phyloP scores from a whole-genome alignment of 257 asterid genomes.

The Nicotiana paniculata region DNA sequence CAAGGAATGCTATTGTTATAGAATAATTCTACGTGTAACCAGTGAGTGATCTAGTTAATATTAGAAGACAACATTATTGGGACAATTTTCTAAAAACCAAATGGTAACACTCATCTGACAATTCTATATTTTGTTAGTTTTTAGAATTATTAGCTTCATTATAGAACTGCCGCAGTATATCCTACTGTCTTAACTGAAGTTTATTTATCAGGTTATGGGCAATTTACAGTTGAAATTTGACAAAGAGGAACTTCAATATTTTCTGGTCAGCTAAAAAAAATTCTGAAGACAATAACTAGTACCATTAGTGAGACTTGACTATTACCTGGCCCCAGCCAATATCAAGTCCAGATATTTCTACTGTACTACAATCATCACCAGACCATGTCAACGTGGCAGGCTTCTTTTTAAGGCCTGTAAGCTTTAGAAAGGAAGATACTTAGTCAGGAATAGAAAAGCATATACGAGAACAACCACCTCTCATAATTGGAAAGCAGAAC shows the following conservation, averaged over 20 bases:
- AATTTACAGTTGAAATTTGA: neutral
- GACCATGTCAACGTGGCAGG: conserved; percentile 67
- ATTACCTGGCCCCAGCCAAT: conserved; percentile 99
- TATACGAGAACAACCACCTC: neutral
- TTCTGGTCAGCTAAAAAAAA: neutral
- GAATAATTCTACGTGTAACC: neutral
- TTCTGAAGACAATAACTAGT: neutral
- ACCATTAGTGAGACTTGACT: neutral
- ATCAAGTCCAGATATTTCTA: conserved; percentile 91
- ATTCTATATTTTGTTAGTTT: no score
- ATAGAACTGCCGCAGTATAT: neutral
- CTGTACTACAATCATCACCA: conserved; percentile 38
- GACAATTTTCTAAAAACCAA: neutral
- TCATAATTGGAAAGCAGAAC: neutral
- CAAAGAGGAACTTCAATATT: neutral
- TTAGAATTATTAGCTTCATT: neutral
- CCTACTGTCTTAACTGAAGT: neutral
- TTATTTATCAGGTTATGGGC: neutral
- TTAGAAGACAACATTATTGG: neutral
- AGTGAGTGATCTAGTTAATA: neutral
- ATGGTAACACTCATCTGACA: neutral
- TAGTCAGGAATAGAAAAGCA: neutral
- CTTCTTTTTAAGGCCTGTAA: conserved; percentile 63
- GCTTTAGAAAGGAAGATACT: conserved; percentile 44
- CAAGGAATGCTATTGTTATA: neutral